Conservation (phyloP, 805 yeast genomes). For the Metschnikowia santaceciliae region DNA sequence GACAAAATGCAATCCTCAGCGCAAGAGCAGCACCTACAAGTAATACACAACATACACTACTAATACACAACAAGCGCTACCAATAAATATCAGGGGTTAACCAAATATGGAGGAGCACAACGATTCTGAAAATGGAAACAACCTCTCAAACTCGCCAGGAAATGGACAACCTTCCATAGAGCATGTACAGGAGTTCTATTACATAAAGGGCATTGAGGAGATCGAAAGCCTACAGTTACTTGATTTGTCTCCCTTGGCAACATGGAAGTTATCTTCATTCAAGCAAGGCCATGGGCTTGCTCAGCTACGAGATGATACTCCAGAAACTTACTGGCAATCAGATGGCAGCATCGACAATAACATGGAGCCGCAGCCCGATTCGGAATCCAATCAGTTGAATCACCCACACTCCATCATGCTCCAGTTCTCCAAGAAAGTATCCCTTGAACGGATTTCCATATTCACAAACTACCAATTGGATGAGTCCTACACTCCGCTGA, state of each 20-base stretch:
- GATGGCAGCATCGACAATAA: constrained; percentile 59
- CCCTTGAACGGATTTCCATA: constrained; percentile 62
- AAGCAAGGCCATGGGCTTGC: constrained; percentile 70
- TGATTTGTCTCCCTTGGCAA: constrained; percentile 77
- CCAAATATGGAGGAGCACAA: background rate
- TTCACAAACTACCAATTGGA: constrained; percentile 70
- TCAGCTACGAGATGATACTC: constrained; percentile 70
- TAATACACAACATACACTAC: background rate
- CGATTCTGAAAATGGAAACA: background rate
- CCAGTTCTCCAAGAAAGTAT: constrained; percentile 74
- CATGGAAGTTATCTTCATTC: constrained; percentile 77
- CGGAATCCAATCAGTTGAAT: constrained; percentile 34
- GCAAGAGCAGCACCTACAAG: background rate
- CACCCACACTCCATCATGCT: constrained; percentile 82
- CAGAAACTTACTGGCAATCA: constrained; percentile 85
- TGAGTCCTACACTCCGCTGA: constrained; percentile 89
- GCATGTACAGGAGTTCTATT: constrained; percentile 38
- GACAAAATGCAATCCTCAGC: background rate
- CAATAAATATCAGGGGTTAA: background rate
- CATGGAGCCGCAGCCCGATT: constrained; percentile 20
- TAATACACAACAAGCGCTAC: no score
- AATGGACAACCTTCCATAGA: constrained; percentile 33
- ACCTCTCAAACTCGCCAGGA: background rate
- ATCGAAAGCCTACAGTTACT: constrained; percentile 56
- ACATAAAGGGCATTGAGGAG: constrained; percentile 47